phyloP scores from a whole-genome alignment of 768 basidiomycete species.

The Russula lepida region DNA sequence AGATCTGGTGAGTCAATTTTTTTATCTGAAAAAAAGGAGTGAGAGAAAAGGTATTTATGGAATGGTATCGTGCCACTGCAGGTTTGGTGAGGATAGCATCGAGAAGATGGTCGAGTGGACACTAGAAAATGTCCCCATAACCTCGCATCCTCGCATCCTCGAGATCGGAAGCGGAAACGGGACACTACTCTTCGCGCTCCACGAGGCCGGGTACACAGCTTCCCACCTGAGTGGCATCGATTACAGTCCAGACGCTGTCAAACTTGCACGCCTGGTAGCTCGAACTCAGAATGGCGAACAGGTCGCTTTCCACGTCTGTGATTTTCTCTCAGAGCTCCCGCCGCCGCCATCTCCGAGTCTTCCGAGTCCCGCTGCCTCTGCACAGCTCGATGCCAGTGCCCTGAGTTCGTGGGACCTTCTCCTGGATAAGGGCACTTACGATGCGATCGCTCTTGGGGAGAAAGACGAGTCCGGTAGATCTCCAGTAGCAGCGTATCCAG shows the following conservation, averaged over 20 bases:
- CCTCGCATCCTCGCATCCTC: conserved; percentile 43
- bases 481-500: conserved; percentile 53
- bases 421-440: conserved; percentile 84
- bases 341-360: neutral
- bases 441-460: conserved; percentile 68
- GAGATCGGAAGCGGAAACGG: conserved; percentile 83
- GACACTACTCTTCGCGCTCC: conserved; percentile 60
- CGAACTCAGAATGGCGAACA: conserved; percentile 30
- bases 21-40: neutral
- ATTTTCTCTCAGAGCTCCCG: conserved; percentile 56
- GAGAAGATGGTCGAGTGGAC: conserved; percentile 78
- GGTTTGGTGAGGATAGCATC: conserved; percentile 73
- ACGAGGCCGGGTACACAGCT: conserved; percentile 54
- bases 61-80: no score
- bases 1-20: conserved; percentile 54
- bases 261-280: conserved; percentile 53
- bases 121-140: conserved; percentile 43
- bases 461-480: conserved; percentile 46
- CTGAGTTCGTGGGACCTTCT: conserved; percentile 57
- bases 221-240: conserved; percentile 56
- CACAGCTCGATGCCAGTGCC: conserved; percentile 16
- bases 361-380: conserved; percentile 21
- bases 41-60: no score
- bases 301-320: conserved; percentile 51
- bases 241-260: conserved; percentile 66